Percentiles rank a stretch among this genome's conserved stretches.
Evolutionary conservation across 1,284 basidiomycete species (phyloP).

Genomic region (Ustilago shanxiensis): DNA sequence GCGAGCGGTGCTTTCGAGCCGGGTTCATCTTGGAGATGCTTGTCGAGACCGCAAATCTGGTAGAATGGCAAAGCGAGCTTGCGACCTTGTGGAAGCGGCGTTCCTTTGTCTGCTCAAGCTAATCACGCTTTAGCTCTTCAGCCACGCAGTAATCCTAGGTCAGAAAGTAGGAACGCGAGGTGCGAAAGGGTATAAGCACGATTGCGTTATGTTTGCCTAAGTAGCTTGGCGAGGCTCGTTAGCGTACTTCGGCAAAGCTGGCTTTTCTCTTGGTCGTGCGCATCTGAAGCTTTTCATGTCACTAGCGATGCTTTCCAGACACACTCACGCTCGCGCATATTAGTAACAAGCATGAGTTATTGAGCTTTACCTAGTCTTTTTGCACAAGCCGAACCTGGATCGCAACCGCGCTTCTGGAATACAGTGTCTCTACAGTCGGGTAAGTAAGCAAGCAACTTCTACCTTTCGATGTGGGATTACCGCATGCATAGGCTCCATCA

Average conservation of each 20-base stretch:
- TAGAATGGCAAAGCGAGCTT: background rate
- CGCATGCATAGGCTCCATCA: background rate
- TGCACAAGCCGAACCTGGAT: background rate
- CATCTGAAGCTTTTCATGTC: background rate
- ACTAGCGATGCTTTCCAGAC: background rate
- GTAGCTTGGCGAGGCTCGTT: constrained; percentile 7
- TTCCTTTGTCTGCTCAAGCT: background rate
- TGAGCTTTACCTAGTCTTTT: background rate
- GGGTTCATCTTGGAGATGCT: background rate
- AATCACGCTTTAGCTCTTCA: background rate
- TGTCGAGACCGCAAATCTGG: background rate
- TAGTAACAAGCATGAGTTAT: background rate
- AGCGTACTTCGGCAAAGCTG: background rate
- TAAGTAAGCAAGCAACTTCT: background rate
- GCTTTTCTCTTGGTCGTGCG: background rate
- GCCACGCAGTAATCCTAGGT: background rate
- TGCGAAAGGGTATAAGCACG: background rate
- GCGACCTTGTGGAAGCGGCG: constrained; percentile 5
- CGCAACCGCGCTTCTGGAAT: constrained; percentile 1
- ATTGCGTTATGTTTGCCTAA: background rate
- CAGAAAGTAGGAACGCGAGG: constrained; percentile 6
- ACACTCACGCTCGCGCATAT: background rate
- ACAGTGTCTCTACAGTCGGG: background rate
- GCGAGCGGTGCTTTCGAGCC: background rate
- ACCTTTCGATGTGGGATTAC: background rate